Conservation (phyloP, 2,329 filamentous ascomycete species). For the Alternaria panax region DNA sequence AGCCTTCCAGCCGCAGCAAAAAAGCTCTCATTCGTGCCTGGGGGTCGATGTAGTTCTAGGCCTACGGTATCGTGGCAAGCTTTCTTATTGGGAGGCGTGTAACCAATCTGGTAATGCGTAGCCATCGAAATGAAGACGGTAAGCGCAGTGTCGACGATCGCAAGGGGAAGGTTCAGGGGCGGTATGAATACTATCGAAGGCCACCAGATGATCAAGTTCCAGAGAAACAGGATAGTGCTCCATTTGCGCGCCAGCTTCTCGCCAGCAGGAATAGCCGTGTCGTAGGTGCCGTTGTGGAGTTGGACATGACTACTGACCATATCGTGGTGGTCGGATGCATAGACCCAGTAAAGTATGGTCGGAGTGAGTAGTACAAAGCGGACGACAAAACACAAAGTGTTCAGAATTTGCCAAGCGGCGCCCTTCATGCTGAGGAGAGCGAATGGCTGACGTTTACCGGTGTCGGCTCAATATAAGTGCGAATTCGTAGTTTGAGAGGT, state of each 20-base stretch:
- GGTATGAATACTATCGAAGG: conserved; percentile 7
- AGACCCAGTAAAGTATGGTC: conserved; percentile 4
- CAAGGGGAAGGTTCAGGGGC: conserved; percentile 19
- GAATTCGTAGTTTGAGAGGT: not conserved
- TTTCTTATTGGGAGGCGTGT: conserved; percentile 9
- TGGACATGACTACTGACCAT: conserved; percentile 13
- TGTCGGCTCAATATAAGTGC: not conserved
- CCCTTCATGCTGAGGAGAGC: not conserved
- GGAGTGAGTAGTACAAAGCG: conserved; percentile 15
- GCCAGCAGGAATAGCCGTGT: conserved; percentile 6
- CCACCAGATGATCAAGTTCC: conserved; percentile 10
- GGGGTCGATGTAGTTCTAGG: conserved; percentile 7
- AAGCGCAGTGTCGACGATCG: conserved; percentile 10
- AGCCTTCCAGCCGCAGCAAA: conserved; percentile 34
- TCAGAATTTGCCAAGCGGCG: not conserved
- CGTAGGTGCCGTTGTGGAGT: conserved; percentile 24
- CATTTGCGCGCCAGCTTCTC: conserved; percentile 20
- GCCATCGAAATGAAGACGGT: conserved; percentile 13
- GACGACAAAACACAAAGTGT: not conserved
- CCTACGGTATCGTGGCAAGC: conserved; percentile 4
- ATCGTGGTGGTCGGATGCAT: conserved; percentile 5
- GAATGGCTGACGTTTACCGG: not conserved
- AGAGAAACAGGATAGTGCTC: conserved; percentile 10
- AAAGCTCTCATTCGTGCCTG: conserved; percentile 38
- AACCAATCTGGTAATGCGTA: conserved; percentile 16